phyloP scores from a whole-genome alignment of 495 filamentous ascomycete genomes.

The Tuber melanosporum region DNA sequence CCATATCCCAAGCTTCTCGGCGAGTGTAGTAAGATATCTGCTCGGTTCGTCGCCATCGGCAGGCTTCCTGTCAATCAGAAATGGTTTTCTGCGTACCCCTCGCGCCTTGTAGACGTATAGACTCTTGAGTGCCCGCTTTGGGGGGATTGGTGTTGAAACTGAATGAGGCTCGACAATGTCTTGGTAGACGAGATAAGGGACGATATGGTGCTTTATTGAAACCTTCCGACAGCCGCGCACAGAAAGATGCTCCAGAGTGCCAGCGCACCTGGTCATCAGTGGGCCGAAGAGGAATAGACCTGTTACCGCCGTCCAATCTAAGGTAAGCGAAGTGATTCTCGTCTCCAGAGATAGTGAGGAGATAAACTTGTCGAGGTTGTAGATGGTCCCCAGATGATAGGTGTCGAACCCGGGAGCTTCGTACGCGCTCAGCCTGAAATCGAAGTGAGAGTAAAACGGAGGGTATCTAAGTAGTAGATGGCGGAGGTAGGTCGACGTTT shows the following conservation, averaged over 20 bases:
- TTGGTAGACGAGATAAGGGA: slow-evolving; percentile 42
- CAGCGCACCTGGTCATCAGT: slow-evolving; percentile 39
- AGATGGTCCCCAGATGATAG: slow-evolving; percentile 41
- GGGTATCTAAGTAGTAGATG: slow-evolving; percentile 37
- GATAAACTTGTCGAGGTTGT: slow-evolving; percentile 40
- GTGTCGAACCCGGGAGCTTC: slow-evolving; percentile 38
- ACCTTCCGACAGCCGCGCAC: slow-evolving; percentile 41
- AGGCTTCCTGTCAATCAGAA: slow-evolving; percentile 41
- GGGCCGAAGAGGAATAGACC: slow-evolving; percentile 40
- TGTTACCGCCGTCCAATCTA: slow-evolving; percentile 42
- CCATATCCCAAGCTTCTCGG: slow-evolving; percentile 40
- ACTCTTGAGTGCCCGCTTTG: slow-evolving; percentile 39
- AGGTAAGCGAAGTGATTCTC: slow-evolving; percentile 39
- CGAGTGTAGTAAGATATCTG: slow-evolving; percentile 41
- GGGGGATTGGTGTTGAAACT: slow-evolving; percentile 24
- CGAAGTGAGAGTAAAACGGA: slow-evolving; percentile 39
- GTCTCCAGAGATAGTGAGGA: slow-evolving; percentile 37
- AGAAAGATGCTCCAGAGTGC: slow-evolving; percentile 40
- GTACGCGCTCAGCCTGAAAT: slow-evolving; percentile 37
- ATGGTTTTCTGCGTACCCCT: slow-evolving; percentile 40
- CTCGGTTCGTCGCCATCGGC: slow-evolving; percentile 42
- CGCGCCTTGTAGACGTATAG: slow-evolving; percentile 42
- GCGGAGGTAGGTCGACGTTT: slow-evolving; percentile 35
- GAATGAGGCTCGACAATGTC: slow-evolving; percentile 36
- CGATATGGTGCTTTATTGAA: slow-evolving; percentile 42